phyloP scores from a whole-genome alignment of 1,139 yeast species.

The Geotrichum australiense region DNA sequence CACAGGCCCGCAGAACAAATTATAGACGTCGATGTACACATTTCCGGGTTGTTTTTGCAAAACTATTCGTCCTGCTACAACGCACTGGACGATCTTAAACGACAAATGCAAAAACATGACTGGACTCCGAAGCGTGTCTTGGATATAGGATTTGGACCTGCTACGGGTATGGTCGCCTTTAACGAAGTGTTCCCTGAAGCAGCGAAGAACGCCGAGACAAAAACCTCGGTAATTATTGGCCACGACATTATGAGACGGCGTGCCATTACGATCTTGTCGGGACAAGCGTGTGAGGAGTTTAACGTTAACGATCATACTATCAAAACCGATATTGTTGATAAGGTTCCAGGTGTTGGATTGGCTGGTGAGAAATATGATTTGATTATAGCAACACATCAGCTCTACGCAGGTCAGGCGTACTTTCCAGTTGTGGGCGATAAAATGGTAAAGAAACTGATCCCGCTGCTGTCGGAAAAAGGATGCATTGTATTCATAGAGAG shows the following conservation, averaged over 20 bases:
- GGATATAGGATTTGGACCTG: constrained; percentile 89
- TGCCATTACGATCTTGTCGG: constrained; percentile 66
- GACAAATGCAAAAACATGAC: constrained; percentile 40
- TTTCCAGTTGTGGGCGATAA: constrained; percentile 73
- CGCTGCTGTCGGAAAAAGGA: constrained; percentile 67
- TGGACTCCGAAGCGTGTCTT: constrained; percentile 63
- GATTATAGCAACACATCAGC: constrained; percentile 78
- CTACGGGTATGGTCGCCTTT: constrained; percentile 82
- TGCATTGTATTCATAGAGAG: constrained; percentile 73
- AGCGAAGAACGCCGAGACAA: constrained; percentile 42
- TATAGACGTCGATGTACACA: constrained; percentile 71
- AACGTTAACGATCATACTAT: constrained; percentile 11
- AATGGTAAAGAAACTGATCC: constrained; percentile 53
- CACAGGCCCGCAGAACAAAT: constrained; percentile 36
- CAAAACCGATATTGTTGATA: constrained; percentile 20
- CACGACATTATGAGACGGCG: constrained; percentile 68
- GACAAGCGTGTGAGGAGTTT: constrained; percentile 40
- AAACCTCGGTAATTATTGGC: constrained; percentile 71
- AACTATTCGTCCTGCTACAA: constrained; percentile 70
- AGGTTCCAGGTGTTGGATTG: constrained; percentile 2
- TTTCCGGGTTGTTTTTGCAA: constrained; percentile 78
- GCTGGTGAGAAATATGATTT: constrained; percentile 50
- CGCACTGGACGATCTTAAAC: constrained; percentile 59
- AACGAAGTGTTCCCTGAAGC: constrained; percentile 69
- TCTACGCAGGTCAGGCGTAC: constrained; percentile 46